Conservation (phyloP, 2,329 filamentous ascomycete genomes). For the Fusarium buxicola region DNA sequence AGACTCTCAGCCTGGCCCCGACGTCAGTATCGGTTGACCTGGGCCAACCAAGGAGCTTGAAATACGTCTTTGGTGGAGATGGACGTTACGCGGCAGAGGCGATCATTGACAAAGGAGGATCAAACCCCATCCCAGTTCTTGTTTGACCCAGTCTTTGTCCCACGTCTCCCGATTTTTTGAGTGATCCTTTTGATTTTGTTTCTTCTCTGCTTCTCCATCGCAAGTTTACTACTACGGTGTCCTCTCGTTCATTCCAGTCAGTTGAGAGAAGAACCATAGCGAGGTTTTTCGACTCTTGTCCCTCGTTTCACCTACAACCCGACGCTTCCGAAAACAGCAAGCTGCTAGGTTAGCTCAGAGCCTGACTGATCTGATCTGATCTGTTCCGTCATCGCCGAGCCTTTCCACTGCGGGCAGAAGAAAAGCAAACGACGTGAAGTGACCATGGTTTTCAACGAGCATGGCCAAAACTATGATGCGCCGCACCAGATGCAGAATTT, state of each 20-base stretch:
- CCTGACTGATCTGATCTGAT: too few relatives aligned
- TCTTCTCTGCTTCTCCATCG: not conserved
- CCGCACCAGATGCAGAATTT: slow-evolving; percentile 41
- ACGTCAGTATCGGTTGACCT: slow-evolving; percentile 26
- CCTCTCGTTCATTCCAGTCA: slow-evolving; percentile 24
- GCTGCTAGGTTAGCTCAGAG: too few relatives aligned
- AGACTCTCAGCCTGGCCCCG: slow-evolving; percentile 7
- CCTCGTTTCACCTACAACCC: slow-evolving; percentile 20
- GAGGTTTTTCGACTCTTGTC: slow-evolving; percentile 12
- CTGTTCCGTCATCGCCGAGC: not conserved
- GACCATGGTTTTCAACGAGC: slow-evolving; percentile 29
- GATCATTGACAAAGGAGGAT: slow-evolving; percentile 32
- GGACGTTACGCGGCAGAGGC: slow-evolving; percentile 26
- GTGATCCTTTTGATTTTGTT: slow-evolving; percentile 7
- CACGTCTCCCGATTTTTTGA: slow-evolving; percentile 4
- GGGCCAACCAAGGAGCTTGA: slow-evolving; percentile 15
- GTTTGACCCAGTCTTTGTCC: slow-evolving; percentile 3
- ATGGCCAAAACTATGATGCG: slow-evolving; percentile 32
- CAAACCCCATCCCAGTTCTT: slow-evolving; percentile 9
- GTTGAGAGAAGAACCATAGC: not conserved
- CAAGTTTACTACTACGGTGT: slow-evolving; percentile 15
- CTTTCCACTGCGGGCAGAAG: slow-evolving; percentile 1
- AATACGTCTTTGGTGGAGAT: slow-evolving; percentile 24
- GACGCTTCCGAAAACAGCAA: slow-evolving; percentile 31
- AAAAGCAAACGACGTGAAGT: not conserved